Evolutionary conservation across 257 asterid genomes (phyloP).

Genomic region (Przewalskia tangutica): DNA sequence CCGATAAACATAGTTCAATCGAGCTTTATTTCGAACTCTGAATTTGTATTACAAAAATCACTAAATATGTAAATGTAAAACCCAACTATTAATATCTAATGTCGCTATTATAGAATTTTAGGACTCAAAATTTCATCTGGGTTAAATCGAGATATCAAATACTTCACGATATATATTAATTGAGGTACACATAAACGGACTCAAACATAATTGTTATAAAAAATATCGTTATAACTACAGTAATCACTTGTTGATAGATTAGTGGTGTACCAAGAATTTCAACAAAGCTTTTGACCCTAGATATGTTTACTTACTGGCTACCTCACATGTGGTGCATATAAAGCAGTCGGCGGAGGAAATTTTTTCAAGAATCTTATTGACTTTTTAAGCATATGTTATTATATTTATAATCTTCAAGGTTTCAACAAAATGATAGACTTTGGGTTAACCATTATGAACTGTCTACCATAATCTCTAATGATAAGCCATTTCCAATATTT

Average conservation of each 20-base stretch:
- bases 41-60: background rate
- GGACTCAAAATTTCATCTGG: background rate
- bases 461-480: slow-evolving; percentile 13
- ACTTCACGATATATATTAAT: background rate
- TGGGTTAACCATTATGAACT: slow-evolving; percentile 3
- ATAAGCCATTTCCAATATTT: slow-evolving; percentile 19
- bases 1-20: background rate
- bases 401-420: background rate
- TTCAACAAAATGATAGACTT: background rate
- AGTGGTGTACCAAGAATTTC: background rate
- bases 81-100: background rate
- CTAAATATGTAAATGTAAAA: background rate
- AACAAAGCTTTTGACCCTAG: background rate
- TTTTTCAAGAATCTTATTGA: background rate
- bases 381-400: background rate
- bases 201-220: background rate
- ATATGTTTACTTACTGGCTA: background rate
- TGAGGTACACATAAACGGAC: accelerated
- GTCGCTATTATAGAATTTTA: background rate
- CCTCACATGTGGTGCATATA: background rate
- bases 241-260: background rate
- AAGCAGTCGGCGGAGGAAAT: background rate
- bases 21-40: background rate
- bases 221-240: background rate
- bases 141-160: accelerated